These are phyloP conservation scores for Leccinum pellstonianum DNA, from an alignment of 768 basidiomycete species.

Conservation along the genomic window DNA sequence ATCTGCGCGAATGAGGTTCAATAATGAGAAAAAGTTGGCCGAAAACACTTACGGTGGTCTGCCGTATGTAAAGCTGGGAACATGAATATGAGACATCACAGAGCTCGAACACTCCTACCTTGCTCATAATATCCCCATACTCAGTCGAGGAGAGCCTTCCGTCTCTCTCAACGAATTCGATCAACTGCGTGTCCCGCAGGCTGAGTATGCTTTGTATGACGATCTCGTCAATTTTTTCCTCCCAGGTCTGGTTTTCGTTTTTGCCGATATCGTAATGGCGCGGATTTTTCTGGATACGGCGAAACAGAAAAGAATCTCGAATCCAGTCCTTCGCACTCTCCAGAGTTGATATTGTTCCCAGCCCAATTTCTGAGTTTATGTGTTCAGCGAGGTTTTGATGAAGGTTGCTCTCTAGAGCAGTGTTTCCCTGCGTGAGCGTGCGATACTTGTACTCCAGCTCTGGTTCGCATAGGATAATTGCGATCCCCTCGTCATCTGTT, in stretches of 20 bases:
- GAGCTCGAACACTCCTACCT: constrained; percentile 42
- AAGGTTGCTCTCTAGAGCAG: constrained; percentile 80
- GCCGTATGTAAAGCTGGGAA: constrained; percentile 69
- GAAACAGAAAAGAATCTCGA: constrained; percentile 80
- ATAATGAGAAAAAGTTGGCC: background rate
- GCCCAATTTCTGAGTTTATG: constrained; percentile 89
- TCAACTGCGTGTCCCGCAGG: constrained; percentile 60
- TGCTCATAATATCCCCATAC: constrained; percentile 86
- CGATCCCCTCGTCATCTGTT: constrained; percentile 78
- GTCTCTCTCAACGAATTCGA: constrained; percentile 45
- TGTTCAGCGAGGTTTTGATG: constrained; percentile 86
- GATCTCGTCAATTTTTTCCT: constrained; percentile 68
- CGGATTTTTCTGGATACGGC: constrained; percentile 84
- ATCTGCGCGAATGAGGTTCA: constrained; percentile 46
- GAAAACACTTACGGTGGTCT: constrained; percentile 52
- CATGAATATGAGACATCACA: constrained; percentile 4
- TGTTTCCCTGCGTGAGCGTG: constrained; percentile 65
- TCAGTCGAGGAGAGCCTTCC: constrained; percentile 61
- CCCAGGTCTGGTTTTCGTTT: constrained; percentile 57
- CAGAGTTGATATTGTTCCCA: constrained; percentile 75
- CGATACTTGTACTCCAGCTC: constrained; percentile 72
- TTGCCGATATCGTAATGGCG: constrained; percentile 67
- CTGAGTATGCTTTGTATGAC: constrained; percentile 63
- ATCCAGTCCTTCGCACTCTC: constrained; percentile 81
- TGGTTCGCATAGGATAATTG: constrained; percentile 78